Base-by-base conservation (phyloP, 257 asterid genomes). In the Handroanthus guayacan region DNA sequence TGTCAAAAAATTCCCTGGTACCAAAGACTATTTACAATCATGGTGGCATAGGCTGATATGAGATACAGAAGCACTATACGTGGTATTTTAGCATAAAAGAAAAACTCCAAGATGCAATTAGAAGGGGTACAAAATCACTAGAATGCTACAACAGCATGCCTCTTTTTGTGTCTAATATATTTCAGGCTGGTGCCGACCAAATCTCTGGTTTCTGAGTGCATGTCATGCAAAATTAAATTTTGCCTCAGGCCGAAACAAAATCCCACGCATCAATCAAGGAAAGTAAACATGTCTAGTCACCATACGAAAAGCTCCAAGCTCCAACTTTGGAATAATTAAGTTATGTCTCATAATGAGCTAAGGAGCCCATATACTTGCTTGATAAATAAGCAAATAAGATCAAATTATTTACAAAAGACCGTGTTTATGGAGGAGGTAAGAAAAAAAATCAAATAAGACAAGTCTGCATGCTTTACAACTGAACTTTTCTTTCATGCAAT, bases 11-110 rank as follows among this genome's bases (percentile, higher is more conserved):
- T 66, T 64, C 64, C 45, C 45, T 55, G 2, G 55, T 41, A 72
- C 18, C 18, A 34, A 66, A 75, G 71, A 56, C 62, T 52, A 48
- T 11, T 69, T 45, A 74, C 75, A 44, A 61, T 50, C 55, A 54
- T 5, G 52, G 18, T 50, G 25, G 45, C 63, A 45, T 34, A 11
- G 13, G 56, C 63, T 55, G 41, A 51, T 38, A 36, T 31, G 58
- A 54, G 44, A 71, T 71, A 16, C 16, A 16, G 44, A 17, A 44
- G 63, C 75, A 64, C 14, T 43, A 13, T 63, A 41, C 6, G 45
- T 41, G 8, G 7, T 41, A 74, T 5, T 38, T 56, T 38, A 38
- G 48, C 50, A 39, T 13, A 16, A 52, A n/a, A 52, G 25, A 38
- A 63, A 9, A 36, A 62, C 45, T 62, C 47, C 12, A 36, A 9